phyloP scores from a whole-genome alignment of 305 asterid species.

The Solanum hybrid region DNA sequence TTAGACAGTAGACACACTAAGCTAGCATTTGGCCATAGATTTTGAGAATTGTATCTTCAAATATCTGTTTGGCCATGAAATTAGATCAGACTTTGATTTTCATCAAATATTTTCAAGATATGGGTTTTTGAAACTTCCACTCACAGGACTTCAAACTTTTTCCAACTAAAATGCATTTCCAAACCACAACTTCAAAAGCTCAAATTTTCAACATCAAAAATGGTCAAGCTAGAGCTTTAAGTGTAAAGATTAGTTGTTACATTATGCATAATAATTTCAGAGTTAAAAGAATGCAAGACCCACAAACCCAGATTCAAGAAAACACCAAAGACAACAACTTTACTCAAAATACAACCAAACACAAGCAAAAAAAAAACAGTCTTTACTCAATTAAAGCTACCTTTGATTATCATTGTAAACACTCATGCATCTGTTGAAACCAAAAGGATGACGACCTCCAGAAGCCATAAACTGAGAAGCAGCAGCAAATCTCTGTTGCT shows the following conservation, averaged over 20 bases:
- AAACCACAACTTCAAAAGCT: neutral
- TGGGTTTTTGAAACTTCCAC: neutral
- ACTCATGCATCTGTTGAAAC: constrained; percentile 45
- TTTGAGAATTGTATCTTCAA: neutral
- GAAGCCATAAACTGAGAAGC: constrained; percentile 38
- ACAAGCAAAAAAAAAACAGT: neutral
- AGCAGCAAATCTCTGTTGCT: constrained; percentile 59
- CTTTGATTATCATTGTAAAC: constrained; percentile 46
- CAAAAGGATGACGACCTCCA: constrained; percentile 49
- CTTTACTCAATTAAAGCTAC: constrained; percentile 16
- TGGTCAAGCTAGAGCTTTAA: neutral
- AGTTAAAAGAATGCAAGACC: neutral
- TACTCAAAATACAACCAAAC: neutral
- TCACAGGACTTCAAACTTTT: neutral
- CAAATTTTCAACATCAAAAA: neutral
- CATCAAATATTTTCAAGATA: neutral
- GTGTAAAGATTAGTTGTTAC: neutral
- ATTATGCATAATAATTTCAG: neutral
- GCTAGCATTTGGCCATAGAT: neutral
- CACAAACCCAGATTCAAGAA: neutral
- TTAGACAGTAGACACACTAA: neutral
- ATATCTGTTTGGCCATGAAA: neutral
- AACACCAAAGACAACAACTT: constrained; percentile 1
- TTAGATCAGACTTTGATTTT: neutral
- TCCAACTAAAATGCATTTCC: neutral